Conservation (phyloP, 2,329 filamentous ascomycete species). For the Penicillium sp. region DNA sequence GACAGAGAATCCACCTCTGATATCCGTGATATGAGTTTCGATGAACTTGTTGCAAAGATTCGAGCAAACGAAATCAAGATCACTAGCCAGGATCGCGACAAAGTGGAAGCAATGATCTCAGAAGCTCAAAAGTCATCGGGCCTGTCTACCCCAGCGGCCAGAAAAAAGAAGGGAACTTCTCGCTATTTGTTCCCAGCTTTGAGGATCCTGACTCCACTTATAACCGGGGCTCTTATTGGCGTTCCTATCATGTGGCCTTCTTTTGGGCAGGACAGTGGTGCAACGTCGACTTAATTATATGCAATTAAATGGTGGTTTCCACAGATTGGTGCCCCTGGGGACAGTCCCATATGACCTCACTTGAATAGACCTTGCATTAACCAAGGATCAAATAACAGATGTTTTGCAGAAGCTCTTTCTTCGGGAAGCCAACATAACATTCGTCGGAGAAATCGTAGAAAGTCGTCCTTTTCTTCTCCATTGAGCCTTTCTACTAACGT, state of each 20-base stretch:
- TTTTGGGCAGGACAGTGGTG: not conserved
- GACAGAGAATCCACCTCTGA: not conserved
- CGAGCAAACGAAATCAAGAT: not conserved
- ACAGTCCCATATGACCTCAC: not conserved
- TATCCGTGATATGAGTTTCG: not conserved
- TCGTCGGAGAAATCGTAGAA: constrained; percentile 33
- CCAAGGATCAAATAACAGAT: constrained; percentile 15
- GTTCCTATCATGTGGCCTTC: not conserved
- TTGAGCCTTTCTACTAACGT: constrained; percentile 23
- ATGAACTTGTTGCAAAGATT: not conserved
- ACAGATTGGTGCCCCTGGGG: too few species aligned
- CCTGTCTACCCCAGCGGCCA: not conserved
- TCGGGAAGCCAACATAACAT: constrained; percentile 37
- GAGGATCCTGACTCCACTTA: not conserved
- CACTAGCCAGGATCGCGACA: not conserved
- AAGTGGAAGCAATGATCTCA: not conserved
- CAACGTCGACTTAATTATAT: not conserved
- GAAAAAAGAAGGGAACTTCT: not conserved
- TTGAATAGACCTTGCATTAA: not conserved
- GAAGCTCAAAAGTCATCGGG: not conserved
- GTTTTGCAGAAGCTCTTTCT: constrained; percentile 28
- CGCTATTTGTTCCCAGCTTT: not conserved
- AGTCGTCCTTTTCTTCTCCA: constrained; percentile 27
- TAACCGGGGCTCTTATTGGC: not conserved
- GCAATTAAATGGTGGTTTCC: too few species aligned